These are phyloP conservation scores for Pugionium dolabratum DNA, from an alignment of 345 rosid species.

Conservation along the genomic window DNA sequence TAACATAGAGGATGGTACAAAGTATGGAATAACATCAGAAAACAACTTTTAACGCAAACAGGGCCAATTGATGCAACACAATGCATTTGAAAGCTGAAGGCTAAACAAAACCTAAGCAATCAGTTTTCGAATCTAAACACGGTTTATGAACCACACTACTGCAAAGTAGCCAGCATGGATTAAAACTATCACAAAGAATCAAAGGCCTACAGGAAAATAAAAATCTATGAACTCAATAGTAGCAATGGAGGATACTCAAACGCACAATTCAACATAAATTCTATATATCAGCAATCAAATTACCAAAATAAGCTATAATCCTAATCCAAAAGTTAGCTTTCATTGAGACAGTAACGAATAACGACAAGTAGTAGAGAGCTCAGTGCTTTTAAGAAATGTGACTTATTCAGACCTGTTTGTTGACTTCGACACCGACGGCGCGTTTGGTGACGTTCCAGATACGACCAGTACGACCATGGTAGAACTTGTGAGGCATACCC, in stretches of 20 bases:
- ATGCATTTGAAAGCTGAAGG: neutral
- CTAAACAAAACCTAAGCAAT: neutral
- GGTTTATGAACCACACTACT: neutral
- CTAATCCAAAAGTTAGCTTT: neutral
- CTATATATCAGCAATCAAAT: neutral
- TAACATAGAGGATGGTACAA: neutral
- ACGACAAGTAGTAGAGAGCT: too few species aligned
- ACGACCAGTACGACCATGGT: conserved; percentile 86
- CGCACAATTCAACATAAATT: neutral
- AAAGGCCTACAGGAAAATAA: too few species aligned
- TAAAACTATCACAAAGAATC: too few species aligned
- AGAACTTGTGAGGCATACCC: conserved; percentile 95
- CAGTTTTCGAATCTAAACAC: neutral
- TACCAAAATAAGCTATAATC: neutral
- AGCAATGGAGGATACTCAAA: neutral
- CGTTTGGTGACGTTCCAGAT: conserved; percentile 92
- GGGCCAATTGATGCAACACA: neutral
- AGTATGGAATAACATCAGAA: neutral
- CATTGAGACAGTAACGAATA: too few species aligned
- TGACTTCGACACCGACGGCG: conserved; percentile 79
- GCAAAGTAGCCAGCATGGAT: neutral
- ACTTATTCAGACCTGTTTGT: conserved; percentile 59
- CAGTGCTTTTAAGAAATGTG: neutral
- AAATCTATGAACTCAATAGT: neutral
- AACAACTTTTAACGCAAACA: neutral